Conservation (phyloP, 352 stramenopile species). For the Phytophthora palmivora region DNA sequence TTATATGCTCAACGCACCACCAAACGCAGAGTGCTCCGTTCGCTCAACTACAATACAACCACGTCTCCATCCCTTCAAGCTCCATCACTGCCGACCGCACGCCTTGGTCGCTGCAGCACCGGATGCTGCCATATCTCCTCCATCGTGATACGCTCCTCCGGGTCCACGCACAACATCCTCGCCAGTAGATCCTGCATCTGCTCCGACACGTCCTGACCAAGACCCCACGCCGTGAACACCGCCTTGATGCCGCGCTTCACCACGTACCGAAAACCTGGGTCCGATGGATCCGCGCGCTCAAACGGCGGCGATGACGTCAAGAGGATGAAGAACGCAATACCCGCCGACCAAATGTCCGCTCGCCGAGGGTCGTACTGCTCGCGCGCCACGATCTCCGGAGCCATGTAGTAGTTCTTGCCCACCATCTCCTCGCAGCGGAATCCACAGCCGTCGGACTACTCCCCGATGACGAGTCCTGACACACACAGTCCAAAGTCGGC, state of each 20-base stretch:
- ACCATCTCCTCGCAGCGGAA: slow-evolving; percentile 69
- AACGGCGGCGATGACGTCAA: slow-evolving; percentile 94
- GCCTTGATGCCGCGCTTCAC: slow-evolving; percentile 73
- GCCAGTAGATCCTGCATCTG: slow-evolving; percentile 77
- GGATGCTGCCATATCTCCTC: slow-evolving; percentile 72
- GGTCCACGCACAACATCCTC: slow-evolving; percentile 74
- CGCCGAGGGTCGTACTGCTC: slow-evolving; percentile 92
- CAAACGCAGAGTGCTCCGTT: not conserved
- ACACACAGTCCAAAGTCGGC: slow-evolving; percentile 77
- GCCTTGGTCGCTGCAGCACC: slow-evolving; percentile 40
- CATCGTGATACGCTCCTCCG: slow-evolving; percentile 60
- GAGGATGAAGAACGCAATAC: slow-evolving; percentile 95
- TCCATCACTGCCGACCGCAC: slow-evolving; percentile 2
- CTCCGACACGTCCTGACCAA: slow-evolving; percentile 51
- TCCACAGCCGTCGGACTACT: not conserved
- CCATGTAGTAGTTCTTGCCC: slow-evolving; percentile 98
- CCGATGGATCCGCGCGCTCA: slow-evolving; percentile 82
- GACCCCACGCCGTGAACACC: slow-evolving; percentile 75
- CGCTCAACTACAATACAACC: slow-evolving; percentile 19
- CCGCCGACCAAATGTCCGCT: slow-evolving; percentile 94
- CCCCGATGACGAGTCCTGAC: slow-evolving; percentile 41
- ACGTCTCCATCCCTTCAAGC: not conserved
- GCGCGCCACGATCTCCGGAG: slow-evolving; percentile 91
- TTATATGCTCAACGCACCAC: slow-evolving; percentile 9
- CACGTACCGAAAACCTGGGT: slow-evolving; percentile 91